These are phyloP conservation scores for Xylariales sp. DNA, from an alignment of 2,329 filamentous ascomycete genomes.

Conservation along the genomic window DNA sequence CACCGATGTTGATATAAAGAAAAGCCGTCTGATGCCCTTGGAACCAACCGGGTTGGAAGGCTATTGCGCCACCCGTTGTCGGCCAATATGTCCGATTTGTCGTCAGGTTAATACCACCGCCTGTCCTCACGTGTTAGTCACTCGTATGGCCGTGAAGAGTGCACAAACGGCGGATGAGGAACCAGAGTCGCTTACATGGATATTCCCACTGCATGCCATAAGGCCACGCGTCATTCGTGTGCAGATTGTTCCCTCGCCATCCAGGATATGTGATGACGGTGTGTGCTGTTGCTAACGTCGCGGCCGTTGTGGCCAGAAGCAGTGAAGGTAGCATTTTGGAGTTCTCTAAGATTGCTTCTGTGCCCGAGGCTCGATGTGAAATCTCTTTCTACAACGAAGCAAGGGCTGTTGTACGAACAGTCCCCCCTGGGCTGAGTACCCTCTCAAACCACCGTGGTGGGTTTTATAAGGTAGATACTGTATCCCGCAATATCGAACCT, in stretches of 20 bases:
- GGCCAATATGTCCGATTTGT: slow-evolving; percentile 94
- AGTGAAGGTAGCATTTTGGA: slow-evolving; percentile 60
- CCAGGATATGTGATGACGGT: slow-evolving; percentile 88
- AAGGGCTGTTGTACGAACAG: slow-evolving; percentile 14
- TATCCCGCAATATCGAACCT: background rate
- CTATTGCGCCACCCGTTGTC: slow-evolving; percentile 83
- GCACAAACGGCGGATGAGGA: background rate
- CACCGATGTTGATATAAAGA: slow-evolving; percentile 91
- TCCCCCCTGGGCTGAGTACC: background rate
- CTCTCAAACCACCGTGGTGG: slow-evolving; percentile 6
- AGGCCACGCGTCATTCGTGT: slow-evolving; percentile 80
- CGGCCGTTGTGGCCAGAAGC: slow-evolving; percentile 58
- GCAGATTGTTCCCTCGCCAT: slow-evolving; percentile 87
- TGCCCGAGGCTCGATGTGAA: slow-evolving; percentile 5
- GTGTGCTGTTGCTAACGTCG: slow-evolving; percentile 71
- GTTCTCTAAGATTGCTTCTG: slow-evolving; percentile 1
- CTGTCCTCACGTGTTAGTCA: slow-evolving; percentile 58
- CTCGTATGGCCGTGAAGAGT: background rate
- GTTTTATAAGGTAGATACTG: background rate
- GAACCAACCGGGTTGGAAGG: slow-evolving; percentile 97
- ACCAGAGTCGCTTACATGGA: slow-evolving; percentile 75
- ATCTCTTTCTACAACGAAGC: slow-evolving; percentile 1
- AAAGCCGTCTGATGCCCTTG: slow-evolving; percentile 84
- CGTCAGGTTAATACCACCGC: slow-evolving; percentile 82
- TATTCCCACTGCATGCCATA: slow-evolving; percentile 97